phyloP scores from a whole-genome alignment of 257 asterid species.

The Solanum okadae region DNA sequence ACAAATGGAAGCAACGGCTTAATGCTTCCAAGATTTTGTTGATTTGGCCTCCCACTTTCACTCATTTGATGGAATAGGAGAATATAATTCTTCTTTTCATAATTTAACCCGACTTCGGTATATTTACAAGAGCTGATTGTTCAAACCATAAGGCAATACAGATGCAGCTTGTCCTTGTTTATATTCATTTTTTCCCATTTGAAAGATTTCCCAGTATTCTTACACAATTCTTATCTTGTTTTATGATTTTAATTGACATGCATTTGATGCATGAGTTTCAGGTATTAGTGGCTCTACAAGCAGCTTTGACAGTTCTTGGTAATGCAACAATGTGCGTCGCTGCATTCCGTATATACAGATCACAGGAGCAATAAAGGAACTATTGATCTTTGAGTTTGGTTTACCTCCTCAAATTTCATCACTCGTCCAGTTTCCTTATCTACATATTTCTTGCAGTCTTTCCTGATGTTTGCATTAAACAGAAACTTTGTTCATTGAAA shows the following conservation, averaged over 20 bases:
- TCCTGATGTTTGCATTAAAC: neutral
- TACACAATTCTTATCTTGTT: neutral
- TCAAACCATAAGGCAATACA: neutral
- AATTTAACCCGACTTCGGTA: neutral
- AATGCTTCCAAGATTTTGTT: neutral
- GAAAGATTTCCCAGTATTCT: neutral
- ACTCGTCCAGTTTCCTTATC: neutral
- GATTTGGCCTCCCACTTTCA: neutral
- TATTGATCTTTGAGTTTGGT: constrained; percentile 6
- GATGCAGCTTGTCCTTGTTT: neutral
- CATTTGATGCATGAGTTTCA: constrained; percentile 9
- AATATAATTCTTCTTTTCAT: neutral
- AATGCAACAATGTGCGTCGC: constrained; percentile 88
- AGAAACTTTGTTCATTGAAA: neutral
- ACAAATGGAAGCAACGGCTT: neutral
- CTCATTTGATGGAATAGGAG: neutral
- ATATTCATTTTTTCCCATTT: neutral
- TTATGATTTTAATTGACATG: neutral
- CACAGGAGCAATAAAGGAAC: constrained; percentile 46
- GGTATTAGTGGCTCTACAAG: constrained; percentile 91
- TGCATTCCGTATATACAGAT: constrained; percentile 70
- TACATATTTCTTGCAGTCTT: neutral
- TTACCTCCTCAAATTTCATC: neutral
- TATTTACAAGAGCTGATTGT: neutral
- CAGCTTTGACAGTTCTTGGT: constrained; percentile 88